Base-by-base conservation (phyloP, 768 basidiomycete genomes). In the Wakefieldia striispora region DNA sequence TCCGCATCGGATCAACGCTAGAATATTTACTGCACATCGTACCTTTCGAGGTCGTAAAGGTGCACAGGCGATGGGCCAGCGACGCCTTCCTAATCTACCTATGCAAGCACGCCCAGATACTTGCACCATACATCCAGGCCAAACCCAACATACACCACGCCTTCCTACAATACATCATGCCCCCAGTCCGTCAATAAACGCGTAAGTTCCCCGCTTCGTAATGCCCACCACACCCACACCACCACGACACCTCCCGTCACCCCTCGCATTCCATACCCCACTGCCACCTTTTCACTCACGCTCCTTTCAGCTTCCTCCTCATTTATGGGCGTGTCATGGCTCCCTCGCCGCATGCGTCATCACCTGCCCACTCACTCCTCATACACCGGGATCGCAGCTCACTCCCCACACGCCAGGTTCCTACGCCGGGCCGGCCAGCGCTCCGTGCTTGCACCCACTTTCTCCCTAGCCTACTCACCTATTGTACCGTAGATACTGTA, bases 11-110 rank as follows among this genome's bases (percentile, higher is more conserved):
- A 4, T 51, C 63, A 4, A 71, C 70, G 0, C 57, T 75, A 0
- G 65, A 70, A 44, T 74, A 73, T 47, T 62, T 75, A 0, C 63
- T 75, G 3, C 55, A 60, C 9, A 70, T 68, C 1, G 49, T 69
- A 0, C 66, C 71, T 8, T 70, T 76, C 37, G 27, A 29, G 8
- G 27, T 29, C 27, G 8, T 29, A 4, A 29, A 29, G 27, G 8
- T 2, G 10, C 27, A 61, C n/a, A 70, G 73, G 0, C 42, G 66
- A 0, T 76, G 73, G 74, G 50, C 56, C 2, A 68, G 70, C 38
- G 64, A 73, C 13, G 62, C 68, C 5, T 74, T 70, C 50, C 19
- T 46, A 1, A 7, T 59, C 0, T 70, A 70, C 49, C 60, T 68
- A 6, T 52, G 61, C 3, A 52, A 63, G 17, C 66, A 69, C 46